Conservation (phyloP, 2,329 filamentous ascomycete genomes). For the Arthrobotrys iridis region DNA sequence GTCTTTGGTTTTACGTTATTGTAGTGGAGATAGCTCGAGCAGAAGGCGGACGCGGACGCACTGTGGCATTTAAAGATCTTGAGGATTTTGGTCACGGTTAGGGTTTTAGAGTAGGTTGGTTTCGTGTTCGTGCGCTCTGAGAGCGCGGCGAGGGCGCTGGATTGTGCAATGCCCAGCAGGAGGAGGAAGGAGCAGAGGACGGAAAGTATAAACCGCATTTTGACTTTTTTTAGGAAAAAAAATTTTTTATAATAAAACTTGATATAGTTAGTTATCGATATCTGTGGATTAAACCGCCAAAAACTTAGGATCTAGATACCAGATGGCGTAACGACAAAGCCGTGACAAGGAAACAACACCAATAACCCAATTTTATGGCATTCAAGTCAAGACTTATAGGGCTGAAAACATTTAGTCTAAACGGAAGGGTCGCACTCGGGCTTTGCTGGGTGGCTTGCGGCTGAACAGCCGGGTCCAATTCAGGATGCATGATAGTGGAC, state of each 20-base stretch:
- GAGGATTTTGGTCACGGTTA: constrained; percentile 13
- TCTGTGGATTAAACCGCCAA: no score
- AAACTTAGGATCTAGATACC: no score
- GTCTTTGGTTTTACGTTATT: constrained; percentile 8
- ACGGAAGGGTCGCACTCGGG: constrained; percentile 12
- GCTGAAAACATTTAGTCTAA: background rate
- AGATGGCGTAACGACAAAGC: background rate
- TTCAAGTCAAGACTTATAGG: background rate
- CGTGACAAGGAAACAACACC: background rate
- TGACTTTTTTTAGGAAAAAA: no score
- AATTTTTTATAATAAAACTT: no score
- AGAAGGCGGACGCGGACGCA: background rate
- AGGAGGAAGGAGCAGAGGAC: background rate
- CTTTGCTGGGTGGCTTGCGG: constrained; percentile 15
- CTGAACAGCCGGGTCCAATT: background rate
- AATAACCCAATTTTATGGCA: background rate
- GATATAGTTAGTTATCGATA: no score
- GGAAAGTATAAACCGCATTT: constrained; percentile 16
- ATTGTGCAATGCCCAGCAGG: background rate
- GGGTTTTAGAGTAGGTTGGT: constrained; percentile 3
- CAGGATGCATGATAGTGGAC: constrained; percentile 8
- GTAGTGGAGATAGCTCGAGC: constrained; percentile 19
- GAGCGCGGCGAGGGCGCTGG: background rate
- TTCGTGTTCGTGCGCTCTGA: background rate
- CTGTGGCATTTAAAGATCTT: constrained; percentile 29